These are phyloP conservation scores for Sphagnurus paluster DNA, from an alignment of 1,284 basidiomycete genomes.

Conservation along the genomic window DNA sequence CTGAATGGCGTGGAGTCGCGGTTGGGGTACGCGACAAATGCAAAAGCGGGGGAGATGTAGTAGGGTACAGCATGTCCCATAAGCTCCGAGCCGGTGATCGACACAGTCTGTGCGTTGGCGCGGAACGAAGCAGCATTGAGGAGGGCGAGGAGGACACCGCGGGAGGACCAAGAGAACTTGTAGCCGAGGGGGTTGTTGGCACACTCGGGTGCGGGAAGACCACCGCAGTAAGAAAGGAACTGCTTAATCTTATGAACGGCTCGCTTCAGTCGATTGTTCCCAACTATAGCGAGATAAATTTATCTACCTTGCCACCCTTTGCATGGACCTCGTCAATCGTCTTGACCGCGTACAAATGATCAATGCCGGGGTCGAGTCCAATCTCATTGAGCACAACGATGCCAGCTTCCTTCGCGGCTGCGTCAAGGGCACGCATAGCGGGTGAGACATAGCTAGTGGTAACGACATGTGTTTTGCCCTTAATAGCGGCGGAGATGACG, in stretches of 20 bases:
- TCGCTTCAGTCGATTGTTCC: background rate
- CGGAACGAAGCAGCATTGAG: slow-evolving; percentile 91
- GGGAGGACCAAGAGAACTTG: slow-evolving; percentile 99
- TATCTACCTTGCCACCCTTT: slow-evolving; percentile 85
- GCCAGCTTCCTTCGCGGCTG: slow-evolving; percentile 83
- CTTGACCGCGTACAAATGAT: slow-evolving; percentile 96
- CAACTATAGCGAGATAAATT: background rate
- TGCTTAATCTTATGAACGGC: slow-evolving; percentile 69
- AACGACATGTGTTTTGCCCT: slow-evolving; percentile 92
- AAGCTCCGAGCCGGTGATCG: slow-evolving; percentile 71
- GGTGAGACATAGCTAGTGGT: slow-evolving; percentile 95
- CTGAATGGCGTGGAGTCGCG: slow-evolving; percentile 91
- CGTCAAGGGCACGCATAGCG: slow-evolving; percentile 87
- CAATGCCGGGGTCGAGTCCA: slow-evolving; percentile 94
- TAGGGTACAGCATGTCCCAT: slow-evolving; percentile 92
- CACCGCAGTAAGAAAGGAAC: slow-evolving; percentile 97
- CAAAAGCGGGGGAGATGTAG: slow-evolving; percentile 94
- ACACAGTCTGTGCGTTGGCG: slow-evolving; percentile 62
- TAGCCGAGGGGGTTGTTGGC: slow-evolving; percentile 96
- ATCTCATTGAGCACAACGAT: slow-evolving; percentile 99
- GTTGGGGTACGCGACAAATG: slow-evolving; percentile 98
- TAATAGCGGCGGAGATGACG: slow-evolving; percentile 95
- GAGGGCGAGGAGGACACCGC: slow-evolving; percentile 93
- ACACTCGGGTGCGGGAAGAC: slow-evolving; percentile 89
- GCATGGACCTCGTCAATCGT: slow-evolving; percentile 93